Evolutionary conservation across 352 stramenopile species (phyloP).

Genomic region (Pythium phragmitis): DNA sequence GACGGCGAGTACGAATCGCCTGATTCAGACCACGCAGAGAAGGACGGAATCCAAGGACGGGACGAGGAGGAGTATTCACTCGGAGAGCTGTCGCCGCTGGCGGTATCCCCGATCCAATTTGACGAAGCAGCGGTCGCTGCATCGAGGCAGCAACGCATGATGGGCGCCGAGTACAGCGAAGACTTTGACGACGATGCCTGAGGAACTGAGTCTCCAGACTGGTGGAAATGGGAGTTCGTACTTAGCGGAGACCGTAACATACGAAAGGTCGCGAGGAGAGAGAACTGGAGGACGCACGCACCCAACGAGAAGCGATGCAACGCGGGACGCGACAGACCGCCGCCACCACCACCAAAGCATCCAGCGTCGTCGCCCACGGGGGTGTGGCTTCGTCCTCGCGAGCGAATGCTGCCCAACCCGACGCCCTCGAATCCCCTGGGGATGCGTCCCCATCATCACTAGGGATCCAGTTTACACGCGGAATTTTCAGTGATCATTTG

Average conservation of each 20-base stretch:
- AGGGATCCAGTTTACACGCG: constrained; percentile 23
- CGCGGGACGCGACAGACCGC: constrained; percentile 1
- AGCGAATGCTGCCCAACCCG: not conserved
- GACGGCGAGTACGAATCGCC: constrained; percentile 9
- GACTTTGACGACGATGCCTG: constrained; percentile 46
- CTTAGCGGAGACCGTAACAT: not conserved
- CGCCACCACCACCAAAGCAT: not conserved
- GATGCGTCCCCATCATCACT: constrained; percentile 7
- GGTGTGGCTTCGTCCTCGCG: not conserved
- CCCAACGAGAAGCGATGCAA: constrained; percentile 2
- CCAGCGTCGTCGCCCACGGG: not conserved
- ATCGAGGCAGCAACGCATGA: constrained; percentile 14
- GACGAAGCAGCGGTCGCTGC: constrained; percentile 4
- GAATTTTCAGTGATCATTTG: constrained; percentile 28
- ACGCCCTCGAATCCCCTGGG: constrained; percentile 9
- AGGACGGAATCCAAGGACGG: not conserved
- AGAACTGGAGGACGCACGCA: not conserved
- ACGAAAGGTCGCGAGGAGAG: constrained; percentile 14
- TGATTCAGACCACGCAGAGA: not conserved
- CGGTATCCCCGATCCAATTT: constrained; percentile 21
- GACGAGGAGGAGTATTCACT: constrained; percentile 17
- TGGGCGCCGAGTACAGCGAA: constrained; percentile 48
- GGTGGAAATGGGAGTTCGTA: constrained; percentile 1
- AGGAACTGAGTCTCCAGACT: not conserved
- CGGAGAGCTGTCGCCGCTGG: constrained; percentile 20